Evolutionary conservation across 2,329 filamentous ascomycete genomes (phyloP), one percentile per base, ranked within the genome.

Genomic region (Paecilomyces formosus): DNA sequence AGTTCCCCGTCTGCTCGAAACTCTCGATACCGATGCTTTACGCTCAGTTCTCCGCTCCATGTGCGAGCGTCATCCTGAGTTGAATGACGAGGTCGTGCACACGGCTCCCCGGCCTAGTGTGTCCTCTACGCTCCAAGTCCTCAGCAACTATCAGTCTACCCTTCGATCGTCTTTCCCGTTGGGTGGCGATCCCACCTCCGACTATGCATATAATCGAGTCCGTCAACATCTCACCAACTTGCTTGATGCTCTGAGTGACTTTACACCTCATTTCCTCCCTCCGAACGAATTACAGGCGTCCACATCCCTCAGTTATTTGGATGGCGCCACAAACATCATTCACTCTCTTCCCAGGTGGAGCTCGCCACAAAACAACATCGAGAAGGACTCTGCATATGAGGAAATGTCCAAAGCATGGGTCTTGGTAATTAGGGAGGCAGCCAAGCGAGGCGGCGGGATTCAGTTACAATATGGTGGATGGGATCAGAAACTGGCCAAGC

Each of bases 381-480:
- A 96, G 78, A 97, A 97, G 75, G 88, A 96, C 64, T 91, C 91
- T 63, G 92, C 93, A 6, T 99, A 99, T 70, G 93, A 99, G 68
- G 94, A 97, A 71, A 92, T 99, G 63, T 88, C 90, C 26, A 91
- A 88, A 68, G 94, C 94, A 1, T 99, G 94, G 94, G 87, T 90
- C 15, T 75, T 95, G 64, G 93, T 96, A 55, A 89, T 99, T 65
- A 88, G 87, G 61, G 94, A 99, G 74, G 91, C 92, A 1, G 87
- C 89, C 22, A 97, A 97, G 79, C 85, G 89, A 65, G 93, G 91
- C 11, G 92, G 91, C 28, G 94, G 94, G 33, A 94, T 97, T 67
- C 86, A 90, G 64, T 71, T 99, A 63, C 90, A 96, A 68, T 90
- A 91, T 53, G 92, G 89, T 56, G 90, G 90, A 60, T 99, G 94